These are phyloP conservation scores for Didymella keratinophila DNA, from an alignment of 2,329 filamentous ascomycete species.

Conservation along the genomic window DNA sequence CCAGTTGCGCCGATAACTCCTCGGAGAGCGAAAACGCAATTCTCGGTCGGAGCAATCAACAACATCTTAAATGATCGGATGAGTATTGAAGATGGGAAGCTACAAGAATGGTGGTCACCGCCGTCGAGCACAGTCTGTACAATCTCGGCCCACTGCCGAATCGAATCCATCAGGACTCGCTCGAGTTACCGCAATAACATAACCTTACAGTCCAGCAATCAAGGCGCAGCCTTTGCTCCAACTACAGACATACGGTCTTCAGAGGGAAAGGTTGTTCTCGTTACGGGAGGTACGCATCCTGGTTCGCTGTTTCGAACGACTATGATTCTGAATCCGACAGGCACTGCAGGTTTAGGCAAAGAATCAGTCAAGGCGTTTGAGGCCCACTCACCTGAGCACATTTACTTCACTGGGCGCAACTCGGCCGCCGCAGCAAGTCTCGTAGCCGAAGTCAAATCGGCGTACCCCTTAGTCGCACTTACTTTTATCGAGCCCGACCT, in stretches of 20 bases:
- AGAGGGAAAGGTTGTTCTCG: slow-evolving; percentile 32
- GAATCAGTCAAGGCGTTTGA: slow-evolving; percentile 52
- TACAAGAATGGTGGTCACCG: neutral
- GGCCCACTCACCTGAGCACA: slow-evolving; percentile 51
- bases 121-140: neutral
- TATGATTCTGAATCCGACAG: slow-evolving; percentile 21
- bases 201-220: neutral
- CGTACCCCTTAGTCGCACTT: slow-evolving; percentile 38
- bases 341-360: slow-evolving; percentile 56
- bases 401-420: slow-evolving; percentile 56
- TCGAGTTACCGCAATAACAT: neutral
- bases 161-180: neutral
- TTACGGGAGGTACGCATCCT: slow-evolving; percentile 32
- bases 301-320: neutral
- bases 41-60: neutral
- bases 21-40: neutral
- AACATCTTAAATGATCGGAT: neutral
- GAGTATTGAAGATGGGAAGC: neutral
- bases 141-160: neutral
- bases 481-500: slow-evolving; percentile 50
- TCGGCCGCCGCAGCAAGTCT: slow-evolving; percentile 43
- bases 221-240: neutral
- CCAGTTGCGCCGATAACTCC: neutral
- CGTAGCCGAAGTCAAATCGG: slow-evolving; percentile 43
- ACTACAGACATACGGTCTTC: slow-evolving; percentile 28